Base-by-base conservation (phyloP, 805 yeast species). In the Dipodascus geniculatus region DNA sequence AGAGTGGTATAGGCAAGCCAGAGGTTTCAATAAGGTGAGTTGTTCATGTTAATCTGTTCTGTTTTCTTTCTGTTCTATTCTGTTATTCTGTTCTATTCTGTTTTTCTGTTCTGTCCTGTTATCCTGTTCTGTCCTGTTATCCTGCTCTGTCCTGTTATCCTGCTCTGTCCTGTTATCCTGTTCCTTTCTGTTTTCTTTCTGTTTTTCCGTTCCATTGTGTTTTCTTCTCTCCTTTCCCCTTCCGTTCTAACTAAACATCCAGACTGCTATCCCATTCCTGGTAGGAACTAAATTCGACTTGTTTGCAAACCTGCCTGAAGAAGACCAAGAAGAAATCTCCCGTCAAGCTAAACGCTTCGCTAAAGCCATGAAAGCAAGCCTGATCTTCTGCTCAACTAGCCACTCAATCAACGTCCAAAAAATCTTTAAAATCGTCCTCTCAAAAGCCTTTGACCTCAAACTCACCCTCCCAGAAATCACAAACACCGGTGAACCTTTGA, bases 231-330 rank as follows among this genome's bases (percentile, higher is more conserved):
- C 4, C 20, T 38, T 38, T n/a, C 14, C 19, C 44, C 6, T 38
- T 38, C 8, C 14, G 14, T 38, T 38, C 20, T 17, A 17, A 14
- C 17, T 24, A 61, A 38, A 4, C 6, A n/a, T 3, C 44, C 20
- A 38, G 64, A 84, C 90, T 0, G 96, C 97, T 6, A 85, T 91
- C 49, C 96, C 97, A 2, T 79, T 91, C 55, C 73, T 91, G 49
- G 85, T 91, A 1, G 99, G 99, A 2, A 91, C 99, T 1, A 91
- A 91, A 65, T 91, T 86, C 68, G 99, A 91, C 65, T 71, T 82
- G 57, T 90, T 91, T 67, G 81, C 87, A 24, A 89, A 85, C 58
- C 70, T 87, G 67, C 79, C 90, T 49, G 79, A 77, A 38, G 84
- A 80, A 54, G 95, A 90, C 62, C 97, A 91, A 65, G 78, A 80